Evolutionary conservation across 176 grass and related monocot genomes (phyloP), one percentile per base, ranked within the genome.

Genomic region (Aegilops tauschii): DNA sequence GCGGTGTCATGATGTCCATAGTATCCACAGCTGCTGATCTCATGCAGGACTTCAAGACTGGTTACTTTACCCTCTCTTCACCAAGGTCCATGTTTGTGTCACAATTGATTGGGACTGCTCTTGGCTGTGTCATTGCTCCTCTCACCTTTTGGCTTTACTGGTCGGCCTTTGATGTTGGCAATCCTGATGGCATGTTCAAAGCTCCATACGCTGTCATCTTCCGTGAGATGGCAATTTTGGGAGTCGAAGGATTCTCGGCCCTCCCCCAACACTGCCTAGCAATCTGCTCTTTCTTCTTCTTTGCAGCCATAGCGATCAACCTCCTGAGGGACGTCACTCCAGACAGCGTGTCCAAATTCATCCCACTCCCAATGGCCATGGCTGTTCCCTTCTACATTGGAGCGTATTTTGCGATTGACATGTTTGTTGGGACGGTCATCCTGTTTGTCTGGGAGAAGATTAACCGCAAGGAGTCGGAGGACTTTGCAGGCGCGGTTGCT

Each of bases 41-140:
- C 39, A 97, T 97, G 95, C 95, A 97, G 83, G 95, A 97, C 86
- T 97, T 97, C 83, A 97, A 94, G 89, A 97, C 95, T 2, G 95
- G 95, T 17, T 97, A 97, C 64, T 83, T 97, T n/a, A 97, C 95
- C 27, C 86, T 94, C 16, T 94, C 92, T 9, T 97, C 95, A 54
- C 95, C 95, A 6, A 87, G 88, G 68, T 97, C 92, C 50, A 97
- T 94, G 95, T 97, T 97, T 78, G 90, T 97, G 52, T 97, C 95
- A 5, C 95, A 94, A 83, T 59, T 97, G 66, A 94, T 94, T 25
- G 95, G 92, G 78, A 97, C 95, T 3, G 90, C 84, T 12, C 85
- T 97, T 27, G 95, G 95, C 10, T 97, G 95, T 9, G 6, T 94
- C 50, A 93, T 94, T 69, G 92, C 95, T 32, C 95, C 95, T 74